Conservation (phyloP, 108 stramenopile genomes). For the Nitzschia putrida region DNA sequence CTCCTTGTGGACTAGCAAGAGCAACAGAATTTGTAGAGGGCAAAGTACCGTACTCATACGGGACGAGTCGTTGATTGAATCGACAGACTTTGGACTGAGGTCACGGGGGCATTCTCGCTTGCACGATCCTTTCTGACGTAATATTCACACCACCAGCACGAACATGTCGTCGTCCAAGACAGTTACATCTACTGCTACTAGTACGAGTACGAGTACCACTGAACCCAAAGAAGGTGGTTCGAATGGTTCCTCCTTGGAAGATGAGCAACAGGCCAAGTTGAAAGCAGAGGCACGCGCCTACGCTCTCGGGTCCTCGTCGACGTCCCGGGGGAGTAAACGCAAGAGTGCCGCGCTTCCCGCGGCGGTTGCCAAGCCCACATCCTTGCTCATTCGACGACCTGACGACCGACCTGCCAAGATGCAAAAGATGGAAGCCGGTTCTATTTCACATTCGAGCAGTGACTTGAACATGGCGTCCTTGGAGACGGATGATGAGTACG, state of each 20-base stretch:
- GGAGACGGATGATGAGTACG: conserved; percentile 34
- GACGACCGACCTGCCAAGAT: conserved; percentile 13
- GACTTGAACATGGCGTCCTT: background rate
- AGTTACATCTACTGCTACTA: too few species aligned
- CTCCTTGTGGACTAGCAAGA: too few species aligned
- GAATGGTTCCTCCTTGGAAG: conserved; percentile 1
- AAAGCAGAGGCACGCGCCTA: conserved; percentile 48
- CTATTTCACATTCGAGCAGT: background rate
- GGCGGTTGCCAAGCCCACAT: background rate
- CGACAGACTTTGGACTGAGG: too few species aligned
- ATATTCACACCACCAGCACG: too few species aligned
- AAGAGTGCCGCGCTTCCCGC: conserved; percentile 8
- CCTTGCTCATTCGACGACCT: conserved; percentile 5
- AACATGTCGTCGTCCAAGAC: too few species aligned
- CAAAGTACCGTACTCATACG: too few species aligned
- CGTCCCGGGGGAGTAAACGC: conserved; percentile 9
- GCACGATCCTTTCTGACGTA: too few species aligned
- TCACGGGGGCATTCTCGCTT: too few species aligned
- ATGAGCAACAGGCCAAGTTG: conserved; percentile 24
- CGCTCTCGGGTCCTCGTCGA: conserved; percentile 27
- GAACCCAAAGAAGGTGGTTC: background rate
- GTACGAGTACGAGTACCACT: too few species aligned
- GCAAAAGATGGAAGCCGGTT: background rate
- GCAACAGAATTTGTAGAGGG: too few species aligned
- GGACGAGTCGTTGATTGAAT: too few species aligned